Conservation (phyloP, 169 alveolate species). For the Cryptosporidium ubiquitum region DNA sequence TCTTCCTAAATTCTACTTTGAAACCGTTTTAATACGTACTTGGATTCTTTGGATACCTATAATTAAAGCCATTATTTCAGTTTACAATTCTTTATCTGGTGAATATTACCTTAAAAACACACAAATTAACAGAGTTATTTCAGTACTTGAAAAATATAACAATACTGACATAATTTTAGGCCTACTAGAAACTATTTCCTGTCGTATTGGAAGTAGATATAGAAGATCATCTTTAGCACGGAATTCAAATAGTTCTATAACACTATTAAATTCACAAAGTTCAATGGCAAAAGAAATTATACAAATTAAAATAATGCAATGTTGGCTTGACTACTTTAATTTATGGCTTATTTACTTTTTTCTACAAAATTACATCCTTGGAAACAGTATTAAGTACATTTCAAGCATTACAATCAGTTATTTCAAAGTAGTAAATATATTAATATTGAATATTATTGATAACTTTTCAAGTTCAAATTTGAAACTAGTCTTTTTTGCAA, state of each 20-base stretch:
- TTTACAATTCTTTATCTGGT: not conserved
- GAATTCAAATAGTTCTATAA: not conserved
- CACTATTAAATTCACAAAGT: conserved; percentile 25
- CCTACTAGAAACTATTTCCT: conserved; percentile 8
- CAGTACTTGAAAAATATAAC: not conserved
- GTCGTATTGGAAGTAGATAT: not conserved
- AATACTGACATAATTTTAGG: conserved; percentile 2
- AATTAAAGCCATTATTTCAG: not conserved
- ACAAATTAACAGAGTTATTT: not conserved
- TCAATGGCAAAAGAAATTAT: conserved; percentile 1
- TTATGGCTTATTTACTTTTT: conserved; percentile 46
- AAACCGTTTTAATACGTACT: not conserved
- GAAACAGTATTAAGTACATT: conserved; percentile 3
- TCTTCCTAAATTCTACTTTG: conserved; percentile 48
- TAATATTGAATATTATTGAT: not conserved
- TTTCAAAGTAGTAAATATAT: conserved; percentile 8
- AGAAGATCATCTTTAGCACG: not conserved
- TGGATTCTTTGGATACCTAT: conserved; percentile 69
- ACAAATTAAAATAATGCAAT: conserved; percentile 2
- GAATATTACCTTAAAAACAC: not conserved
- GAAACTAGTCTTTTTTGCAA: not conserved
- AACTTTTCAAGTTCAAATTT: not conserved
- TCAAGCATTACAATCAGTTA: not conserved
- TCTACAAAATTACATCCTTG: conserved; percentile 25
- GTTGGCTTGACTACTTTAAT: conserved; percentile 51